A percentile compares a stretch with the other conserved stretches of the same genome.
Conservation (phyloP, 2,329 filamentous ascomycete genomes). For the Paracoccidioides brasiliensis region DNA sequence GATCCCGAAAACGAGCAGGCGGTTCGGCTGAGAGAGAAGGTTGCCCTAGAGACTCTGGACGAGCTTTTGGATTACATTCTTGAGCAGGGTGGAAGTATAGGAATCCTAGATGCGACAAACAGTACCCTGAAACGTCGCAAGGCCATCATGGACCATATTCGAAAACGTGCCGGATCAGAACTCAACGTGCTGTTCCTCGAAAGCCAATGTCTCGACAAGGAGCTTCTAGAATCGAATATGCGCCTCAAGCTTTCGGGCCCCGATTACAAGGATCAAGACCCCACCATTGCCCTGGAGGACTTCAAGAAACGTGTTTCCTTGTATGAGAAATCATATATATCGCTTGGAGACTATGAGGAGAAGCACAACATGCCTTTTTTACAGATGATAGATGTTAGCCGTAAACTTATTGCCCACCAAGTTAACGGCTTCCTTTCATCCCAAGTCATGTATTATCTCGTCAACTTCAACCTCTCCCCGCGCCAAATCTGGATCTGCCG, state of each 20-base stretch:
- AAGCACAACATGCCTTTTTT: slow-evolving; percentile 86
- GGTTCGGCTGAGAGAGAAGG: slow-evolving; percentile 72
- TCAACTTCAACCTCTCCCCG: slow-evolving; percentile 92
- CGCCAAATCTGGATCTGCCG: slow-evolving; percentile 97
- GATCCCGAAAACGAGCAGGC: slow-evolving; percentile 78
- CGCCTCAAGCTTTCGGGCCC: slow-evolving; percentile 89
- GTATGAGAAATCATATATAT: slow-evolving; percentile 88
- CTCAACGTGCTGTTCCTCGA: slow-evolving; percentile 91
- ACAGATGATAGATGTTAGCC: slow-evolving; percentile 92
- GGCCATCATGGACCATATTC: slow-evolving; percentile 70
- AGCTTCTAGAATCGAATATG: slow-evolving; percentile 89
- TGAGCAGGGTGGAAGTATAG: slow-evolving; percentile 68
- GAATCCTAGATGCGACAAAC: slow-evolving; percentile 94
- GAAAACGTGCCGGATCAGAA: slow-evolving; percentile 65
- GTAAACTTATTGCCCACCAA: slow-evolving; percentile 83
- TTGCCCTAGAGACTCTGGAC: slow-evolving; percentile 82
- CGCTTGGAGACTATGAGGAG: slow-evolving; percentile 84
- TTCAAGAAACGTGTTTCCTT: slow-evolving; percentile 87
- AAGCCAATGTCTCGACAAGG: slow-evolving; percentile 76
- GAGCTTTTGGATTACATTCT: slow-evolving; percentile 86
- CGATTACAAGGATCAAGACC: slow-evolving; percentile 91
- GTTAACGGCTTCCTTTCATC: slow-evolving; percentile 84
- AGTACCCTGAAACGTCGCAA: slow-evolving; percentile 79
- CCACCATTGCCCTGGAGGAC: slow-evolving; percentile 67
- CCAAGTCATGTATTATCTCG: slow-evolving; percentile 84